Percentiles rank a stretch among this genome's conserved stretches.
These are phyloP conservation scores for Corynespora cassiicola DNA, from an alignment of 2,329 filamentous ascomycete genomes.

Conservation along the genomic window DNA sequence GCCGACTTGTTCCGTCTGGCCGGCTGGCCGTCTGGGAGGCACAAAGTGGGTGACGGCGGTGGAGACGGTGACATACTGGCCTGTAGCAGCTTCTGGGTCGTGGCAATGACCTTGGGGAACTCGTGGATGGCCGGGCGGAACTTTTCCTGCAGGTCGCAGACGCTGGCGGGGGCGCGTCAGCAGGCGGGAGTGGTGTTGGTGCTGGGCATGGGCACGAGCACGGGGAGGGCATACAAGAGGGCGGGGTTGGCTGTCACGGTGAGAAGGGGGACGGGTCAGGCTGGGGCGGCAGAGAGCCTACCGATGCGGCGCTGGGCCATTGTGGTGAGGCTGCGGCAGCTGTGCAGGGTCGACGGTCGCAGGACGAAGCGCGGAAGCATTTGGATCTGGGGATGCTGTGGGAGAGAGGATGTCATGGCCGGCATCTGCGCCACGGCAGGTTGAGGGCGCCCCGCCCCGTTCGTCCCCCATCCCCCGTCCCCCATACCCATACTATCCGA, in stretches of 20 bases:
- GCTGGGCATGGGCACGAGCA: constrained; percentile 3
- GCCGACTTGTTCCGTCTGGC: too few relatives aligned
- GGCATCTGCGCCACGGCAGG: too few relatives aligned
- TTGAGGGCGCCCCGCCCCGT: too few relatives aligned
- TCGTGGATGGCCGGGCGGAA: constrained; percentile 84
- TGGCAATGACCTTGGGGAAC: constrained; percentile 74
- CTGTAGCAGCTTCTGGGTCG: constrained; percentile 59
- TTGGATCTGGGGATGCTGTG: too few relatives aligned
- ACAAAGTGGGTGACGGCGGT: too few relatives aligned
- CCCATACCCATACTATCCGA: too few relatives aligned
- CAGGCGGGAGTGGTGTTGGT: constrained; percentile 6
- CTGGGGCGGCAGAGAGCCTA: constrained; percentile 24
- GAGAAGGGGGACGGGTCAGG: constrained; percentile 27
- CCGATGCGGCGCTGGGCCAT: constrained; percentile 40
- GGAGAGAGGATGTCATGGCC: too few relatives aligned
- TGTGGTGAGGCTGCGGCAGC: constrained; percentile 12
- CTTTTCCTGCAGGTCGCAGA: constrained; percentile 95
- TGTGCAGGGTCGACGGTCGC: too few relatives aligned
- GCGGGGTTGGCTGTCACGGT: constrained; percentile 43
- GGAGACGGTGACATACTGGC: constrained; percentile 47
- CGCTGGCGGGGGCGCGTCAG: constrained; percentile 60
- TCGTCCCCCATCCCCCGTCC: too few relatives aligned
- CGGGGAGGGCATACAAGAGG: constrained; percentile 44
- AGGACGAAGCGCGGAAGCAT: too few relatives aligned
- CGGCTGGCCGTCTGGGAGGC: too few relatives aligned